Conservation (phyloP, 305 asterid species). For the Euphrasia arctica region DNA sequence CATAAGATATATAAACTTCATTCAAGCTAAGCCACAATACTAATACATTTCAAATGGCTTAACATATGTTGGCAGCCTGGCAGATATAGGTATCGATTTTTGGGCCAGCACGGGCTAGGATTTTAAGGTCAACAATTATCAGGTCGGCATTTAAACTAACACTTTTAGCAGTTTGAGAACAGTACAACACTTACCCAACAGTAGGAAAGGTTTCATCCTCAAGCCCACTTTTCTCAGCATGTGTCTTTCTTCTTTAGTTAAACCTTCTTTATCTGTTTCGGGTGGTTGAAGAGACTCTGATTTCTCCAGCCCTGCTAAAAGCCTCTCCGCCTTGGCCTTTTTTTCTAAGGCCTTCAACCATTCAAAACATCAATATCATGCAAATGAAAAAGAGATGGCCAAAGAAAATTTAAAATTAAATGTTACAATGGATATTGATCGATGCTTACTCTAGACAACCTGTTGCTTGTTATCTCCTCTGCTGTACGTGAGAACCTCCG, state of each 20-base stretch:
- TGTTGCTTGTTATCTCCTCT: constrained; percentile 51
- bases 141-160: no score
- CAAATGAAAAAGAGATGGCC: constrained; percentile 22
- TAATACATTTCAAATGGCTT: neutral
- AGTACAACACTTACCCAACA: constrained; percentile 61
- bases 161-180: neutral
- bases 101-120: no score
- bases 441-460: constrained; percentile 62
- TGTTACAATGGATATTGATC: constrained; percentile 17
- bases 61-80: neutral
- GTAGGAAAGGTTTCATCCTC: constrained; percentile 85
- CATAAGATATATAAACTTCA: neutral
- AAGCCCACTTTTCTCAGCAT: constrained; percentile 95
- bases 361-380: constrained; percentile 28
- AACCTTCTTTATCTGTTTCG: constrained; percentile 82
- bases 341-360: constrained; percentile 73
- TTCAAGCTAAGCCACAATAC: constrained; percentile 11
- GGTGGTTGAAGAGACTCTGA: constrained; percentile 53
- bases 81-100: no score
- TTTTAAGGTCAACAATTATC: no score
- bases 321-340: constrained; percentile 75
- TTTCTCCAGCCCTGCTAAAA: constrained; percentile 58
- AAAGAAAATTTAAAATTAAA: constrained; percentile 16
- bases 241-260: constrained; percentile 91
- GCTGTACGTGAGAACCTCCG: constrained; percentile 42